Conservation (phyloP, 768 basidiomycete genomes). For the Hygrocybe punicea region DNA sequence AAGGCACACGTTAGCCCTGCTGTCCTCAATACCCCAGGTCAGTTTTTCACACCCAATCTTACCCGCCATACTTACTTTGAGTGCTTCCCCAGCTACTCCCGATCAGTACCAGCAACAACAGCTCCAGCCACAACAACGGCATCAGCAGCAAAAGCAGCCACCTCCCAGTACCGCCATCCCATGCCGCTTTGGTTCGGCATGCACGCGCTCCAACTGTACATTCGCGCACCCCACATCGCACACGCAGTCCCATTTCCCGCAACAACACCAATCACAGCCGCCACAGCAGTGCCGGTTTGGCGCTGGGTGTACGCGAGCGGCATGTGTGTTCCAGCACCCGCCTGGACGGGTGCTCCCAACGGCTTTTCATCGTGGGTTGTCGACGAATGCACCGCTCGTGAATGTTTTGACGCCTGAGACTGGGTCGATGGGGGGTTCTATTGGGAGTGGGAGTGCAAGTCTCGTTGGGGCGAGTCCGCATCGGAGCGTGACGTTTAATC, state of each 20-base stretch:
- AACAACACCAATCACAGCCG: too few relatives aligned
- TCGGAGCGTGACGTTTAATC: slow-evolving; percentile 71
- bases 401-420: slow-evolving; percentile 60
- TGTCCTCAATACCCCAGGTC: slow-evolving; percentile 63
- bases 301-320: slow-evolving; percentile 75
- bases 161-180: slow-evolving; percentile 31
- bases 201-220: slow-evolving; percentile 67
- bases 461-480: slow-evolving; percentile 56
- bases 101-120: slow-evolving; percentile 32
- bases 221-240: slow-evolving; percentile 56
- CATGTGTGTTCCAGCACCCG: slow-evolving; percentile 91
- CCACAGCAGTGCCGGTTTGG: slow-evolving; percentile 95
- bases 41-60: slow-evolving; percentile 15
- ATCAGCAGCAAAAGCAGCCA: not conserved
- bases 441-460: not conserved
- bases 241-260: slow-evolving; percentile 34
- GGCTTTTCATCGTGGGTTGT: slow-evolving; percentile 76
- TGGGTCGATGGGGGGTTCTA: slow-evolving; percentile 47
- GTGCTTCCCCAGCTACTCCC: slow-evolving; percentile 28
- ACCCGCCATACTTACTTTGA: slow-evolving; percentile 9
- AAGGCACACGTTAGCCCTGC: slow-evolving; percentile 91
- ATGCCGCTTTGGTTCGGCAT: slow-evolving; percentile 68
- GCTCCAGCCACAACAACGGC: not conserved
- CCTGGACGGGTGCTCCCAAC: slow-evolving; percentile 77
- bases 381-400: slow-evolving; percentile 56